Percentiles rank a stretch among this genome's conserved stretches.
Conservation (phyloP, 306 rosid species). For the Quercus robur region DNA sequence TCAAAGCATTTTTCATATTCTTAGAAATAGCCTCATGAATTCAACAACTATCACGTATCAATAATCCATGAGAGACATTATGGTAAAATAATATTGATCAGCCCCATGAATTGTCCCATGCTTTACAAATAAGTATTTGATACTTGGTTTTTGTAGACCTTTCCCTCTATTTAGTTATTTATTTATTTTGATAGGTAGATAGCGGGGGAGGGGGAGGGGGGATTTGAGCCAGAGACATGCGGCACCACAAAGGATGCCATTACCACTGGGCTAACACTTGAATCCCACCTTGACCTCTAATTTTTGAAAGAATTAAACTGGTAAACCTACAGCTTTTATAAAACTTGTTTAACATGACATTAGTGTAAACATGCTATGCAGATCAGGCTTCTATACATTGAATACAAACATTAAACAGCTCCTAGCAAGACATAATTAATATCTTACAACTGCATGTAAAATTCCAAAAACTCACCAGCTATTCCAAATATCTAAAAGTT, state of each 20-base stretch:
- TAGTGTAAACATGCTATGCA: too few relatives aligned
- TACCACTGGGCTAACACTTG: not conserved
- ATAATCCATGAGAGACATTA: not conserved
- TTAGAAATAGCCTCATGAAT: too few relatives aligned
- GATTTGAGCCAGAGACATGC: too few relatives aligned
- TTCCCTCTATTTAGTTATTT: not conserved
- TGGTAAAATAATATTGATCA: not conserved
- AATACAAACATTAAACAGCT: not conserved
- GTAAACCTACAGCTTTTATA: not conserved
- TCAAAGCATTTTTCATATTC: too few relatives aligned
- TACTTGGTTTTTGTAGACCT: not conserved
- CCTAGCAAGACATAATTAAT: not conserved
- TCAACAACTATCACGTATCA: too few relatives aligned
- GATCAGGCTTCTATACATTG: not conserved
- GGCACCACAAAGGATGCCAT: too few relatives aligned
- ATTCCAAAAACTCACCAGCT: conserved; percentile 7
- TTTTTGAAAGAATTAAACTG: not conserved
- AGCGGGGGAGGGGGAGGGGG: too few relatives aligned
- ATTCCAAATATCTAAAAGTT: not conserved
- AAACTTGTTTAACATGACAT: not conserved
- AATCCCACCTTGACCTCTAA: not conserved
- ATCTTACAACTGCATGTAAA: not conserved
- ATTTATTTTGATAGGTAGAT: too few relatives aligned
- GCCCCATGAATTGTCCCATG: not conserved
- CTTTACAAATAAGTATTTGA: too few relatives aligned